A percentile compares a stretch with the other conserved stretches of the same genome.
Conservation (phyloP, 78 protist species). For the Isochrysis galbana region DNA sequence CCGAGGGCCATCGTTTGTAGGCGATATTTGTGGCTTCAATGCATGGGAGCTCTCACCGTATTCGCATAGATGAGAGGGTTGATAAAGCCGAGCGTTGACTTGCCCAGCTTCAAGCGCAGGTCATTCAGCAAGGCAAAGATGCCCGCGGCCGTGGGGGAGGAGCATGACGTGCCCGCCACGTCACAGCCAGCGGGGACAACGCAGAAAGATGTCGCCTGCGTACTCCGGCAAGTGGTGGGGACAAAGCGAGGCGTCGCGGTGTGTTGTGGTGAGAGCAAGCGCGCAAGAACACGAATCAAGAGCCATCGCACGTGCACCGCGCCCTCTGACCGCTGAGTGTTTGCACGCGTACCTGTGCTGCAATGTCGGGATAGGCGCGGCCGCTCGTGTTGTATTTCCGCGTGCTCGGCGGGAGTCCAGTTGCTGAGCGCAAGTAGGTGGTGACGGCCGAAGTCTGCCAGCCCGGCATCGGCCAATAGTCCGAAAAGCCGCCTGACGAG, state of each 20-base stretch:
- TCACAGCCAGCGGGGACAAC: conserved; percentile 20
- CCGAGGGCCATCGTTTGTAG: not conserved
- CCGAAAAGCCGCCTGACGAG: conserved; percentile 68
- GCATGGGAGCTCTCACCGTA: not conserved
- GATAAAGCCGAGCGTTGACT: conserved; percentile 68
- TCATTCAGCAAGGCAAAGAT: conserved; percentile 72
- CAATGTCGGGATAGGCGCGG: conserved; percentile 81
- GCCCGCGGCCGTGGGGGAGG: conserved; percentile 74
- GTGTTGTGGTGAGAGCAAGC: too few species aligned
- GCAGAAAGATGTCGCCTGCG: conserved; percentile 26
- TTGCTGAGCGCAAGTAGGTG: conserved; percentile 17
- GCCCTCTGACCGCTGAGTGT: conserved; percentile 21
- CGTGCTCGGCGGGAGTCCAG: conserved; percentile 42
- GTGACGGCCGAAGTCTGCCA: conserved; percentile 62
- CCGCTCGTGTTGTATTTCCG: conserved; percentile 59
- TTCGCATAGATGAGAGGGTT: conserved; percentile 73
- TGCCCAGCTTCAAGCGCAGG: conserved; percentile 40
- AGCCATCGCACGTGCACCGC: too few species aligned
- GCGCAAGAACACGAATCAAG: too few species aligned
- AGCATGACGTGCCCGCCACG: conserved; percentile 72
- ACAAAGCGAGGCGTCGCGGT: not conserved
- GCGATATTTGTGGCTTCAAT: not conserved
- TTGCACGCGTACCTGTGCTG: conserved; percentile 52
- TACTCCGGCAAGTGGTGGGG: not conserved
- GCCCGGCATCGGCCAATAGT: conserved; percentile 37